Conservation (phyloP, 176 grass and related monocot genomes). For the Musa itinerans region DNA sequence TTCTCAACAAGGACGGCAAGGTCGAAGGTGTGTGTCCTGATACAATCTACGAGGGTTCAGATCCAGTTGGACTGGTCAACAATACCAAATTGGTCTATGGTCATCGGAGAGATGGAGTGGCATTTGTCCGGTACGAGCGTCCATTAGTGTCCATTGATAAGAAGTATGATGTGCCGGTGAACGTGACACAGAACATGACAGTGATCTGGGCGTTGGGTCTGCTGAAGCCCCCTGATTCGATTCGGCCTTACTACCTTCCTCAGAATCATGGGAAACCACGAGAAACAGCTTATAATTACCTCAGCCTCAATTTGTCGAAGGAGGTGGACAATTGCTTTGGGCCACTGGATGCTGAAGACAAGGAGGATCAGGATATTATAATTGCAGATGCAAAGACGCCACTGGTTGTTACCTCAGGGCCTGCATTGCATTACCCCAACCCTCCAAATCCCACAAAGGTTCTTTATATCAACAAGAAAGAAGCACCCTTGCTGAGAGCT, state of each 20-base stretch:
- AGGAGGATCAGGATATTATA: conserved; percentile 80
- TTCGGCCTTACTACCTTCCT: conserved; percentile 81
- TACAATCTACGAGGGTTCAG: conserved; percentile 53
- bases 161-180: conserved; percentile 58
- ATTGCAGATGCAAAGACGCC: conserved; percentile 71
- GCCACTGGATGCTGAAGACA: conserved; percentile 77
- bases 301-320: conserved; percentile 47
- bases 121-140: conserved; percentile 63
- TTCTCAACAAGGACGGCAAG: conserved; percentile 41
- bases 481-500: conserved; percentile 85
- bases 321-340: conserved; percentile 36
- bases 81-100: conserved; percentile 71
- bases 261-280: conserved; percentile 43
- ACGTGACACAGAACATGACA: conserved; percentile 47
- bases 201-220: conserved; percentile 79
- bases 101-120: conserved; percentile 72
- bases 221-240: conserved; percentile 61
- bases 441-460: conserved; percentile 68
- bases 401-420: conserved; percentile 47
- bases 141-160: conserved; percentile 43
- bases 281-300: conserved; percentile 44
- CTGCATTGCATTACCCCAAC: conserved; percentile 70
- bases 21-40: conserved; percentile 84
- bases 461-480: conserved; percentile 96
- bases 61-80: conserved; percentile 35